These are phyloP conservation scores for Penstemon barbatus DNA, from an alignment of 257 asterid genomes.

Conservation along the genomic window DNA sequence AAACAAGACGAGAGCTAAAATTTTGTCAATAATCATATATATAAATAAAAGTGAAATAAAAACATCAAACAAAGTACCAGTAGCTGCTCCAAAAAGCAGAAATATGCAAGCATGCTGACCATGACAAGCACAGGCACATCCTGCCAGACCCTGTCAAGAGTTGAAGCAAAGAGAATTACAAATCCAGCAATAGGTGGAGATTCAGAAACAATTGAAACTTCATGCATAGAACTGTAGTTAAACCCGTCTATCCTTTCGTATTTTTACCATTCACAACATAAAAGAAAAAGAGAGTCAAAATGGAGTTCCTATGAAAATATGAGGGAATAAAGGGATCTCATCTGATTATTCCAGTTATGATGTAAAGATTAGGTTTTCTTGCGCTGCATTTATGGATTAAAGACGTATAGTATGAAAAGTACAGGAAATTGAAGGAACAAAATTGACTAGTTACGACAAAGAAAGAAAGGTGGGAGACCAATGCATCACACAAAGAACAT, in stretches of 20 bases:
- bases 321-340: too few relatives aligned
- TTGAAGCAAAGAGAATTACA: slow-evolving; percentile 10
- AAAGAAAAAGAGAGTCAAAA: too few relatives aligned
- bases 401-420: too few relatives aligned
- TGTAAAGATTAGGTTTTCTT: too few relatives aligned
- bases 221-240: not conserved
- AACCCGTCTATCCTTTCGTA: not conserved
- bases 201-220: not conserved
- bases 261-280: not conserved
- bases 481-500: too few relatives aligned
- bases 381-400: too few relatives aligned
- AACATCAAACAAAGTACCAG: slow-evolving; percentile 55
- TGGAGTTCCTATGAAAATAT: not conserved
- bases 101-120: slow-evolving; percentile 98
- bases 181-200: slow-evolving; percentile 9
- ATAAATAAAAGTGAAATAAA: slow-evolving; percentile 13
- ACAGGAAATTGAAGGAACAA: too few relatives aligned
- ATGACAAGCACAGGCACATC: slow-evolving; percentile 93
- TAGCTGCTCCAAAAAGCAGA: slow-evolving; percentile 98
- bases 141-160: slow-evolving; percentile 79
- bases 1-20: slow-evolving; percentile 8
- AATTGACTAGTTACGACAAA: too few relatives aligned
- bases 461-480: too few relatives aligned
- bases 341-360: too few relatives aligned
- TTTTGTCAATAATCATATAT: slow-evolving; percentile 19